These are phyloP conservation scores for Gryganskiella cystojenkinii DNA, from an alignment of 192 early-diverging fungal species.

Conservation along the genomic window DNA sequence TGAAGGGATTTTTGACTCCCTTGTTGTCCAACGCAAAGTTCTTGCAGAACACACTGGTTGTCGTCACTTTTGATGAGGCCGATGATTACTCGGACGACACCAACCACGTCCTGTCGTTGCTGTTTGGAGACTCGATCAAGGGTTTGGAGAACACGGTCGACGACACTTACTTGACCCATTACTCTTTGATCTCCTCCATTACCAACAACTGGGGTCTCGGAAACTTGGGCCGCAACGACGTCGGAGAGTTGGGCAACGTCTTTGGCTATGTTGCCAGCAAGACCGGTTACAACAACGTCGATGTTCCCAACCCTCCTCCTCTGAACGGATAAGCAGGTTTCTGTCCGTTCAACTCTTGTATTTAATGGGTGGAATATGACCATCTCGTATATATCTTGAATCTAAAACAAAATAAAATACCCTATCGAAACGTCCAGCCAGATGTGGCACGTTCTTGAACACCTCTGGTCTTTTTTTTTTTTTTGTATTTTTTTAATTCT, in stretches of 20 bases:
- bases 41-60: conserved; percentile 53
- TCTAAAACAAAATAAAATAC: no score
- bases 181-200: conserved; percentile 65
- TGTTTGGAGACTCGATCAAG: conserved; percentile 53
- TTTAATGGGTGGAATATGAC: no score
- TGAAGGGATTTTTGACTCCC: conserved; percentile 64
- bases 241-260: conserved; percentile 55
- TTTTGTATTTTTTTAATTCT: no score
- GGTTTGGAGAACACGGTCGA: conserved; percentile 52
- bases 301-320: conserved; percentile 22
- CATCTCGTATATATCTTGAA: no score
- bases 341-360: no score
- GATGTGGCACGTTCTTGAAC: no score
- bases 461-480: no score
- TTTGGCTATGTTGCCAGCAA: conserved; percentile 40
- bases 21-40: conserved; percentile 58
- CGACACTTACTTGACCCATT: conserved; percentile 69
- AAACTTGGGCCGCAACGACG: conserved; percentile 65
- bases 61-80: conserved; percentile 50
- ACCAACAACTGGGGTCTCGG: conserved; percentile 71
- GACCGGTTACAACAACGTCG: conserved; percentile 49
- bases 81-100: conserved; percentile 17
- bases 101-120: conserved; percentile 55
- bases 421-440: no score
- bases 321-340: conserved; percentile 8